Base-by-base conservation (phyloP, 2,329 filamentous ascomycete species). In the Colletotrichum sp. region DNA sequence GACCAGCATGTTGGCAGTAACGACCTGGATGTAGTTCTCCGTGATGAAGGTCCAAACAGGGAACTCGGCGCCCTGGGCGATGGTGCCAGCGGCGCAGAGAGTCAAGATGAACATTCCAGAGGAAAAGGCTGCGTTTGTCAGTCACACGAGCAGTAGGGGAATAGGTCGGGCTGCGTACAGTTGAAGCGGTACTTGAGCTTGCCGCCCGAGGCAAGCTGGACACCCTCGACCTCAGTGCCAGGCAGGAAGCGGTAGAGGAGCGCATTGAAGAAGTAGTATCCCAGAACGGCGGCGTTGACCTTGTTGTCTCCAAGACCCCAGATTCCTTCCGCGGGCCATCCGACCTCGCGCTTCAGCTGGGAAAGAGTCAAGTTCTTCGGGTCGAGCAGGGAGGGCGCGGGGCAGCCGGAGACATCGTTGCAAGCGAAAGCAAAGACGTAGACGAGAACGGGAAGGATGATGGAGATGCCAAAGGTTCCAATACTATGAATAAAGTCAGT, bases 361-460 rank as follows among this genome's bases (percentile, higher is more conserved):
- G 93, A 91, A 64, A 96, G 87, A 57, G 92, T 92, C 76, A 98
- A 86, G 10, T 91, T 94, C 72, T 90, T 92, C 36, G 95, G 96
- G 79, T 90, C 89, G 49, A 98, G 90, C 10, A 96, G 89, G 6
- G 95, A 95, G 5, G 96, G 95, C 4, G 95, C 93, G 63, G 96
- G 97, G 83, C 97, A 99, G 75, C 97, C 96, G 10, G 95, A 94
- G 78, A 98, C 88, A 84, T 99, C 96, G 87, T 98, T 99, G 90
- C 96, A 98, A 81, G 94, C 88, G 82, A 98, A 98, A 63, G 93
- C 90, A 82, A 96, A 93, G 80, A 93, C 83, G 86, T 97, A 98
- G 80, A 95, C 91, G 78, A 96, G 89, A 57, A 96, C 76, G 0
- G 96, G 96, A 1, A 98, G 92, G 72, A 93, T 93, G 80, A 98